Conservation (phyloP, 116 monocot species). For the Dioscorea cayenensis region DNA sequence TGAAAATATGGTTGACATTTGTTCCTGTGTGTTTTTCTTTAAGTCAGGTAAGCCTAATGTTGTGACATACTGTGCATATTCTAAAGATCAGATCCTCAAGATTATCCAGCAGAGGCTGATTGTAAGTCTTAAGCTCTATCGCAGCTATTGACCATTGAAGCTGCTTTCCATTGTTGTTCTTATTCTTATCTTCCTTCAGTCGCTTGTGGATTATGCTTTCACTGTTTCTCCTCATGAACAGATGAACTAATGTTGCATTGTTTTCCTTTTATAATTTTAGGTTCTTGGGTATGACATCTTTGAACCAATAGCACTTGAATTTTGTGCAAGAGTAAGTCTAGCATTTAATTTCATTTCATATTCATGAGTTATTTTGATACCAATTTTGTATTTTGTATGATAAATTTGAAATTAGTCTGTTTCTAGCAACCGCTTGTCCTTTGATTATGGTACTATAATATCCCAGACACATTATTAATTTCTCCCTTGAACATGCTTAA, state of each 20-base stretch:
- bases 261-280: constrained; percentile 22
- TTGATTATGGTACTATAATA: too few species aligned
- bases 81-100: constrained; percentile 74
- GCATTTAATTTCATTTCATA: not conserved
- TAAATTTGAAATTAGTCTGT: too few species aligned
- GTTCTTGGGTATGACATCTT: constrained; percentile 73
- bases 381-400: too few species aligned
- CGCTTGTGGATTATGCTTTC: too few species aligned
- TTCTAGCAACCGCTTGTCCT: too few species aligned
- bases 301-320: constrained; percentile 69
- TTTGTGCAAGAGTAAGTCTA: constrained; percentile 88
- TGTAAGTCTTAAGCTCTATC: constrained; percentile 33
- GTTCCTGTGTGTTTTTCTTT: constrained; percentile 9
- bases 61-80: constrained; percentile 76
- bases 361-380: too few species aligned
- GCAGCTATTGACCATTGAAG: not conserved
- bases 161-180: too few species aligned
- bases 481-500: not conserved
- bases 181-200: too few species aligned
- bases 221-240: too few species aligned
- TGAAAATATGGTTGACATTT: constrained; percentile 3
- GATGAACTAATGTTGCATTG: not conserved
- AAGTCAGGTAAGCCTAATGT: constrained; percentile 70
- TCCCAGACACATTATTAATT: not conserved
- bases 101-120: constrained; percentile 81